phyloP scores from a whole-genome alignment of 495 filamentous ascomycete genomes.

The Talaromyces borbonicus region DNA sequence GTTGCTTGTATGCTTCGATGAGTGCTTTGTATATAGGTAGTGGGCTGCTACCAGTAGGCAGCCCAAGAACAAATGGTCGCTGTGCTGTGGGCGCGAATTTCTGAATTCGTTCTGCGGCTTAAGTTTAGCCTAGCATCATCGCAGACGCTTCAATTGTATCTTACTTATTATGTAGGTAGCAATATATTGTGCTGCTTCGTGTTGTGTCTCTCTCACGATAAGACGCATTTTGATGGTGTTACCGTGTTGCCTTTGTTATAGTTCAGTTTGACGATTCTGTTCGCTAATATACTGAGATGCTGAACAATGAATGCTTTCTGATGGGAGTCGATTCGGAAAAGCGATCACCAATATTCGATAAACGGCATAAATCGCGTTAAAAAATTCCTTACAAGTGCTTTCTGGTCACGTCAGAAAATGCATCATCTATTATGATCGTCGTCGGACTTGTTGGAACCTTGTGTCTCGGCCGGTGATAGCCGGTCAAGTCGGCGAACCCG shows the following conservation, averaged over 20 bases:
- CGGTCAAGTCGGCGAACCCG: no score
- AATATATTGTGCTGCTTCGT: conserved; percentile 59
- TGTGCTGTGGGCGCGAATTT: conserved; percentile 56
- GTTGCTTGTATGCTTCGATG: conserved; percentile 62
- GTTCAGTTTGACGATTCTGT: not conserved
- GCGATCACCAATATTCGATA: no score
- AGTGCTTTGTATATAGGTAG: conserved; percentile 67
- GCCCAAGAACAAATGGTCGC: conserved; percentile 71
- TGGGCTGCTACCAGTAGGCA: conserved; percentile 78
- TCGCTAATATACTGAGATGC: not conserved
- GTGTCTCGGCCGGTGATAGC: no score
- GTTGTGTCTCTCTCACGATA: conserved; percentile 64
- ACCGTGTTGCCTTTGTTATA: not conserved
- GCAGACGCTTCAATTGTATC: conserved; percentile 9
- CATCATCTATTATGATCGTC: no score
- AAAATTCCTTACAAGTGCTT: no score
- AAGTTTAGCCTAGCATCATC: conserved; percentile 1
- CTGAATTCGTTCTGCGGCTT: conserved; percentile 48
- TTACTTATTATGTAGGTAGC: conserved; percentile 75
- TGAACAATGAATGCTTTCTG: no score
- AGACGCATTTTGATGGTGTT: conserved; percentile 21
- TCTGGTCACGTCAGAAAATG: no score
- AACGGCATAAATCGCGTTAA: no score
- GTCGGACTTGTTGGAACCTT: no score
- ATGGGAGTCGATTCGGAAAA: no score